Percentiles rank a stretch among this genome's conserved stretches.
Conservation (phyloP, 1,284 basidiomycete species). For the Sporisorium scitamineum region DNA sequence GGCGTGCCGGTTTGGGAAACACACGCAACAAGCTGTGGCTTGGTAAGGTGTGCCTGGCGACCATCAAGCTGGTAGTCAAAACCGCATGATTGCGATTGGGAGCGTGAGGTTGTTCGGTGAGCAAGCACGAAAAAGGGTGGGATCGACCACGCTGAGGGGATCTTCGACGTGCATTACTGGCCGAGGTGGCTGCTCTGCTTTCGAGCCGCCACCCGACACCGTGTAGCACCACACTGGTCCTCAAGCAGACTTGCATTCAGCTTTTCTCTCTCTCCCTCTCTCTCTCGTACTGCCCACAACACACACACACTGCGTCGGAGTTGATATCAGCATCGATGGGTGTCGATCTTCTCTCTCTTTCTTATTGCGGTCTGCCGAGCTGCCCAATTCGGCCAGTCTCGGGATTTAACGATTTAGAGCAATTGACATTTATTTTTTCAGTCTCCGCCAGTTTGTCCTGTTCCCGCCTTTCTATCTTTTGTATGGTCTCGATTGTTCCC, state of each 20-base stretch:
- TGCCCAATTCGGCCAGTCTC: no score
- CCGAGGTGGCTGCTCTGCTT: slow-evolving; percentile 1
- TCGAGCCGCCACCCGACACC: no score
- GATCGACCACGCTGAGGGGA: slow-evolving; percentile 1
- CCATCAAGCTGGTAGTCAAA: no score
- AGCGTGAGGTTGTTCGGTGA: background rate
- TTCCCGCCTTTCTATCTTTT: background rate
- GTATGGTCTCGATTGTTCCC: background rate
- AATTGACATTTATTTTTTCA: background rate
- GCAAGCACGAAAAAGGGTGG: background rate
- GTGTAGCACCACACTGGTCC: background rate
- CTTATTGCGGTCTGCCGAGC: background rate
- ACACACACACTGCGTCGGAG: no score
- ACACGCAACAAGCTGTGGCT: background rate
- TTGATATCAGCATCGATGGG: no score
- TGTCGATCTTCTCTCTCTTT: background rate
- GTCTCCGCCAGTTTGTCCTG: background rate
- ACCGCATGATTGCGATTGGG: no score
- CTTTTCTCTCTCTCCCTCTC: no score
- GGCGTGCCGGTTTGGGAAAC: background rate
- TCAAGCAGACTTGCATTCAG: no score
- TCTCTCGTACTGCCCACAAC: no score
- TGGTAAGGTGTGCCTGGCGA: background rate
- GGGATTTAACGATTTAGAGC: no score
- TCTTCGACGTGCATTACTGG: slow-evolving; percentile 12